Evolutionary conservation across 164 flowering plant genomes (phyloP).

Genomic region (grape (Vitis vinifera)): ASM3070453v1 NC_081813.1:1585501-1586000

Average conservation of each 20-base stretch:
- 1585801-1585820: slow-evolving; percentile 97
- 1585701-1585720: slow-evolving; percentile 7
- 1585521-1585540: slow-evolving; percentile 80
- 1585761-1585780: slow-evolving; percentile 97
- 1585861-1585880: not conserved
- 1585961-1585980: slow-evolving; percentile 94
- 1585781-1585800: slow-evolving; percentile 99
- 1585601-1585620: slow-evolving; percentile 98
- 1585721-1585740: slow-evolving; percentile 96
- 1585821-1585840: not conserved
- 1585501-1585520: slow-evolving; percentile 84
- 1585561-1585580: slow-evolving; percentile 78
- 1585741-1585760: slow-evolving; percentile 99
- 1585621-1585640: slow-evolving; percentile 98
- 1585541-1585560: slow-evolving; percentile 83
- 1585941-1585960: slow-evolving; percentile 90
- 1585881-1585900: not conserved
- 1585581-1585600: slow-evolving; percentile 84
- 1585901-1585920: not conserved
- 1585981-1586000: slow-evolving; percentile 56
- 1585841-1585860: not conserved
- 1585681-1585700: not conserved
- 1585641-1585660: slow-evolving; percentile 10
- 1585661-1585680: not conserved
- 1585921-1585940: slow-evolving; percentile 2